Evolutionary conservation across 352 stramenopile species (phyloP), one percentile per base, ranked within the genome.

Genomic region (Pythium phragmitis): DNA sequence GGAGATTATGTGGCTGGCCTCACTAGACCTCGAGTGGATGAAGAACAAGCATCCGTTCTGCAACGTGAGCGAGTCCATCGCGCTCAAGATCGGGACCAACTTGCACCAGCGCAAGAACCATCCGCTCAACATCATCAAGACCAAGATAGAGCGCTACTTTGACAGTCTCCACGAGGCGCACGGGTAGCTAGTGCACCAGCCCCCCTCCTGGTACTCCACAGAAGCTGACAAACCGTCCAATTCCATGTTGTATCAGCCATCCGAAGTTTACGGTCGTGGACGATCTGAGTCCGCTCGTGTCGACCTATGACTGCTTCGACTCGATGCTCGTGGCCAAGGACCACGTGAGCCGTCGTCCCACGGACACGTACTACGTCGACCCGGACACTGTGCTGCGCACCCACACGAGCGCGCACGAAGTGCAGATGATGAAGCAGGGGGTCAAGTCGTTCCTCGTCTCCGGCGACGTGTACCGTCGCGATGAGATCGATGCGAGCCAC

Each of bases 401-500:
- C 6, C 91, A 97, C 74, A 99, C 94, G 4, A 94, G 79, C 43
- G 96, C 96, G 4, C 96, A 99, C 75, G 96, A 99, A 74, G 87
- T 94, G 12, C 72, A 94, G 8, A 88, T 92, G 19, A 81, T 99
- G 72, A 87, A 92, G 59, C 69, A 92, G 42, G 90, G 93, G 4
- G 68, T 87, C 63, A 88, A 94, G 60, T 80, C 87, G 59, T 99
- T 99, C 72, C 69, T 99, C 7, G 85, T 97, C 46, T 88, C 89
- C 0, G 97, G 96, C 16, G 96, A 99, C 76, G 94, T 98, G 13
- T 99, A 99, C 79, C 93, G 98, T 53, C 85, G 97, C 14, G 98
- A 99, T 77, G 97, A 99, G 77, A 99, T 99, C 70, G 98, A 99
- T 70, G 77, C 87, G 13, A 98, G 85, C 47, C 98, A 99, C 80